A percentile compares a stretch with the other conserved stretches of the same genome.
Conservation (phyloP, 768 basidiomycete species). For the Lactarius pseudohatsudake region DNA sequence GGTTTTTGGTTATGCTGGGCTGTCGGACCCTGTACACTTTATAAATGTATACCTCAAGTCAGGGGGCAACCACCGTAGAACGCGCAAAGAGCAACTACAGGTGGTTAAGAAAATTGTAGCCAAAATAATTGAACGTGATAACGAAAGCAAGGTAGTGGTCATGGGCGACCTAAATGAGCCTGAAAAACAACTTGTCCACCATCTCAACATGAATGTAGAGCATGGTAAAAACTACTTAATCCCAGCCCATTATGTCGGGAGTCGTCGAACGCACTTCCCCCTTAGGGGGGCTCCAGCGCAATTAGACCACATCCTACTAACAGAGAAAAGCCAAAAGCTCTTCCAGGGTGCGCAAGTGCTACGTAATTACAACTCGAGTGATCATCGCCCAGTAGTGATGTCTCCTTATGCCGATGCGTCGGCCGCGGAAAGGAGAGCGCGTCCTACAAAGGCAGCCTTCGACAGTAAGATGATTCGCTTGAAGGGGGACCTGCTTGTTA, state of each 20-base stretch:
- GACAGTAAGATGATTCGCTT: constrained; percentile 1
- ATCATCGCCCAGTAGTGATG: background rate
- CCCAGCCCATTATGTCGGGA: background rate
- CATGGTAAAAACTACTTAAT: background rate
- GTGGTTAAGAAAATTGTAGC: no score
- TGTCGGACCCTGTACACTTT: no score
- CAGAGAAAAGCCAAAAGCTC: background rate
- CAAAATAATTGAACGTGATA: no score
- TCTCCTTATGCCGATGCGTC: background rate
- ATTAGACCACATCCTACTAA: background rate
- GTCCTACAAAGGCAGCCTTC: background rate
- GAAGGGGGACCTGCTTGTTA: background rate
- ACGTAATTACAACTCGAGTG: background rate
- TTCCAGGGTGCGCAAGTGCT: background rate
- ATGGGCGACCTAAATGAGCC: no score
- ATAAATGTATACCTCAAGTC: no score
- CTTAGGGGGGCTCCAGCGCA: background rate
- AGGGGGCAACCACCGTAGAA: no score
- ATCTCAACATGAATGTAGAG: no score
- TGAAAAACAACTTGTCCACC: no score
- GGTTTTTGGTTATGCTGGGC: no score
- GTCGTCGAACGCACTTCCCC: background rate
- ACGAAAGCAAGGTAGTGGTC: no score
- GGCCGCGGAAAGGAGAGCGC: no score
- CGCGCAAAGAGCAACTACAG: no score